Evolutionary conservation across 2,329 filamentous ascomycete genomes (phyloP), one percentile per base, ranked within the genome.

Genomic region (Fusarium nurragi): DNA sequence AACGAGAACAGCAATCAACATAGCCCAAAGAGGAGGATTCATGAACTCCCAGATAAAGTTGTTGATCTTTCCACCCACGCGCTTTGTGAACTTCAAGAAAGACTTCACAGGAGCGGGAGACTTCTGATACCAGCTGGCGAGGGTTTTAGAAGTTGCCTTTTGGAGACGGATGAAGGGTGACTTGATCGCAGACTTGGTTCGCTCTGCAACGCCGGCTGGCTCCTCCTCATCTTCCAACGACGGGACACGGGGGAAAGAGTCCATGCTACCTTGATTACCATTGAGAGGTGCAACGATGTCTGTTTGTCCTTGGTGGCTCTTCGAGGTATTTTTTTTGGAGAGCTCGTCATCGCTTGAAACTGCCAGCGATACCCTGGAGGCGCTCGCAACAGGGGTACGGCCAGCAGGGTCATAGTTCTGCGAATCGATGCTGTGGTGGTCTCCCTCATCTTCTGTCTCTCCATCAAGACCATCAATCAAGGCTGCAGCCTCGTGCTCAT

Each of bases 21-120:
- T 98, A 26, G 95, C 94, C 93, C 94, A 98, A 23, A 99, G 88
- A 1, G 95, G 95, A 38, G 95, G 94, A 78, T 98, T 98, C 94
- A 99, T 98, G 77, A 97, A 97, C 44, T 91, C 90, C 91, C 91
- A 95, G 13, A 94, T 75, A 49, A 93, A 93, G 45, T 78, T 79
- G 68, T 86, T 78, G 69, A 92, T 63, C 76, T 85, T 76, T 69
- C 70, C 76, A 40, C 76, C 79, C 18, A 79, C 68, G 12, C 56
- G 66, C 45, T 74, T 71, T 9, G 78, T 14, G 38, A 70, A 71
- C 4, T 69, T 58, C 14, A 83, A 64, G 0, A 63, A 41, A 6
- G 65, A 60, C 67, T 82, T 83, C 30, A 82, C 25, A 6, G 81
- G 77, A 4, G 37, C 46, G 1, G 84, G 84, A 18, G 85, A 75